phyloP scores from a whole-genome alignment of 805 yeast genomes.

The Zygotorulaspora florentina region DNA sequence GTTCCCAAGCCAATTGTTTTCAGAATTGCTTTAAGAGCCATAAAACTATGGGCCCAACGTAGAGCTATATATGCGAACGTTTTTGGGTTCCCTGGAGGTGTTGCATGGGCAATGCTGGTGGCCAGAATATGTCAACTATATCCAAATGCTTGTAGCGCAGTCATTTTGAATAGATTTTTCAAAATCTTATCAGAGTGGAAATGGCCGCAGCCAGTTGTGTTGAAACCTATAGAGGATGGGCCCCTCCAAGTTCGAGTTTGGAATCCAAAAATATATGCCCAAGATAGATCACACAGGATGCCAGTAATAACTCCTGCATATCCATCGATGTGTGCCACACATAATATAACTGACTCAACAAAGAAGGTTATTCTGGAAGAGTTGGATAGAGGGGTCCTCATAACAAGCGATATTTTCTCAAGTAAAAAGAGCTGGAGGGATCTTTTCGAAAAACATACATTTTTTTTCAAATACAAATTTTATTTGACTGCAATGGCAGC shows the following conservation, averaged over 20 bases:
- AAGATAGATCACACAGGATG: constrained; percentile 88
- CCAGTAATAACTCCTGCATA: constrained; percentile 95
- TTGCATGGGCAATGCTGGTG: constrained; percentile 99
- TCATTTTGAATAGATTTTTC: constrained; percentile 85
- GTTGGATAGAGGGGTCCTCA: constrained; percentile 66
- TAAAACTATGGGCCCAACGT: constrained; percentile 95
- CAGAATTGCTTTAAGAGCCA: constrained; percentile 86
- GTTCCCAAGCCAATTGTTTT: constrained; percentile 93
- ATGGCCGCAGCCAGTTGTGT: constrained; percentile 97
- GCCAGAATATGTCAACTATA: constrained; percentile 95
- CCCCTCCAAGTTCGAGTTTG: constrained; percentile 94
- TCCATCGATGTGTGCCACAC: constrained; percentile 97
- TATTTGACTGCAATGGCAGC: constrained; percentile 79
- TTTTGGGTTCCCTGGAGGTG: constrained; percentile 98
- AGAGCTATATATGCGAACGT: constrained; percentile 92
- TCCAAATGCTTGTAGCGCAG: constrained; percentile 93
- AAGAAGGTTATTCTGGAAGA: constrained; percentile 78
- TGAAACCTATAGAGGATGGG: constrained; percentile 94
- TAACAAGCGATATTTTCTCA: constrained; percentile 61
- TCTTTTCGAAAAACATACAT: constrained; percentile 72
- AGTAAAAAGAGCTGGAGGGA: constrained; percentile 71
- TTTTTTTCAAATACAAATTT: constrained; percentile 79
- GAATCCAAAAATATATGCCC: constrained; percentile 90
- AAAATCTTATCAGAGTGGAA: constrained; percentile 83
- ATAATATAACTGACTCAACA: constrained; percentile 86